Base-by-base conservation (phyloP, 73 alveolate genomes). In the Blepharisma japonicum region DNA sequence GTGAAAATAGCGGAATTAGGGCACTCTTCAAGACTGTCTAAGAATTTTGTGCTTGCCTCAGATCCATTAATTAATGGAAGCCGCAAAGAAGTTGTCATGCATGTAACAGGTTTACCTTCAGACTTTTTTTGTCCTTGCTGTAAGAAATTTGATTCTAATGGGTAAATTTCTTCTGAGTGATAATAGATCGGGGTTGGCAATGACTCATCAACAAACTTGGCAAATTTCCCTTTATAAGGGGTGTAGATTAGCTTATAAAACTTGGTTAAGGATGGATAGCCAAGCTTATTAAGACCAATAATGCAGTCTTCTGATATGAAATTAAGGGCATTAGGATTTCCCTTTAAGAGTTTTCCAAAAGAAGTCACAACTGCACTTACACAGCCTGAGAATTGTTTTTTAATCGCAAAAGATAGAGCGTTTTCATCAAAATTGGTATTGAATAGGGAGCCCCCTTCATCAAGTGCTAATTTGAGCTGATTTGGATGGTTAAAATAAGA, bases 401-500 rank as follows among this genome's bases (percentile, higher is more conserved):
- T 25, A 18, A 61, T 18, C 0, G 74, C 74, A 39, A 61, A 14
- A 9, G 74, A 61, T 18, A 61, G 47, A 61, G 74, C 47, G 5
- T 14, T 61, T 61, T 61, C 74, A 18, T 5, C 50, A 2, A 39
- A 18, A 8, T n/a, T 18, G 39, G 49, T 18, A 20, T n/a, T 14
- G 49, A 61, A 11, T 14, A 61, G 74, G 0, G 49, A n/a, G 14
- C 47, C 47, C 2, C 74, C 74, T 1, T 5, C 23, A 8, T 14
- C n/a, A 61, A 61, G 14, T 1, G 74, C 39, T 25, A 14, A 39
- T 14, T 20, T 9, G 18, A 61, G 46, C 14, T 1, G 23, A 9
- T 61, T 39, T 25, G 74, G 74, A n/a, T 14, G 14, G 74, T 61
- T 39, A 48, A 20, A 61, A 5, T 18, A 61, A 61, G 74, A n/a